Evolutionary conservation across 768 basidiomycete genomes (phyloP).

Genomic region (Leccinum uliginosum): DNA sequence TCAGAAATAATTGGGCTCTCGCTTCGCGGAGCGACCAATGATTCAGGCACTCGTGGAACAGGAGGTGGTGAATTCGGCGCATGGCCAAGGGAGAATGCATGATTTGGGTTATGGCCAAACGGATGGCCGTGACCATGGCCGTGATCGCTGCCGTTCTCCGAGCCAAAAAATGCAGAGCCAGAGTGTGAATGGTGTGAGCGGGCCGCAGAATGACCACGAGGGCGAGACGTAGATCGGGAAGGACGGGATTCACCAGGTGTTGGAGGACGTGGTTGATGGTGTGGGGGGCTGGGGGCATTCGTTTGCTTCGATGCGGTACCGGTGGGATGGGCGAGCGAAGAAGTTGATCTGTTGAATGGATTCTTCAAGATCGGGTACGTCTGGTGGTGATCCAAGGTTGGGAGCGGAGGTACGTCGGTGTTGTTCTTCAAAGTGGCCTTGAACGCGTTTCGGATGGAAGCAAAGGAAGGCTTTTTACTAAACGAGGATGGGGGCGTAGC

Average conservation of each 20-base stretch:
- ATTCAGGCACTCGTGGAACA: conserved; percentile 71
- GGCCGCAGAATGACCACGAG: conserved; percentile 54
- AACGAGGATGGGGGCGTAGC: conserved; percentile 42
- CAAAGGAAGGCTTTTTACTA: conserved; percentile 79
- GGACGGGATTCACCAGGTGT: conserved; percentile 47
- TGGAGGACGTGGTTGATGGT: conserved; percentile 49
- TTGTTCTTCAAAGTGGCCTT: conserved; percentile 53
- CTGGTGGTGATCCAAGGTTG: conserved; percentile 56
- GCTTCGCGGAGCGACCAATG: conserved; percentile 45
- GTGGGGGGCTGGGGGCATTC: conserved; percentile 44
- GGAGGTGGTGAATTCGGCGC: conserved; percentile 62
- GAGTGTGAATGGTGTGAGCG: conserved; percentile 77
- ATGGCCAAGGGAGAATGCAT: conserved; percentile 23
- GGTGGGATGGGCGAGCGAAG: conserved; percentile 57
- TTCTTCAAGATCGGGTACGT: conserved; percentile 72
- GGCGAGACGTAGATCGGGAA: conserved; percentile 36
- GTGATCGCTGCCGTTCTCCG: conserved; percentile 69
- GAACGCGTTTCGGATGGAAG: conserved; percentile 84
- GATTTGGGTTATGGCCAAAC: conserved; percentile 26
- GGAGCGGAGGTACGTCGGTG: conserved; percentile 71
- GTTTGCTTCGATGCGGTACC: conserved; percentile 37
- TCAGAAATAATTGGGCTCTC: conserved; percentile 53
- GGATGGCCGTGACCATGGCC: conserved; percentile 41
- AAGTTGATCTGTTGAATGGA: conserved; percentile 78
- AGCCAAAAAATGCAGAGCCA: conserved; percentile 67